These are phyloP conservation scores for Aphanomyces cochlioides DNA, from an alignment of 352 stramenopile species.

Conservation along the genomic window DNA sequence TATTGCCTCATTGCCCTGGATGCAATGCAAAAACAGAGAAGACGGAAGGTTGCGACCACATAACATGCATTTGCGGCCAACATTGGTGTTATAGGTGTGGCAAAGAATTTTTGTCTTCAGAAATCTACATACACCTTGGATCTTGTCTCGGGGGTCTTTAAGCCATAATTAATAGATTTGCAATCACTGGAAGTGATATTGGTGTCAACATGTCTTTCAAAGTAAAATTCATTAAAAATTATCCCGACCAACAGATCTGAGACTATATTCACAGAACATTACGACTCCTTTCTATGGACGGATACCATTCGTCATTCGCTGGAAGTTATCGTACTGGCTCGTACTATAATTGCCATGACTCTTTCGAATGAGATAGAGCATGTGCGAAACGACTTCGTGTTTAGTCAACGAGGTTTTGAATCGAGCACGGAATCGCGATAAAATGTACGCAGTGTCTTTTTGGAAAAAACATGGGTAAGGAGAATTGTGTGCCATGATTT, in stretches of 20 bases:
- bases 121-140: neutral
- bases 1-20: neutral
- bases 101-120: neutral
- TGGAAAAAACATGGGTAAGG: slow-evolving; percentile 95
- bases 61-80: slow-evolving; percentile 24
- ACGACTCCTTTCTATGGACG: slow-evolving; percentile 48
- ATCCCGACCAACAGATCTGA: too few relatives aligned
- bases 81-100: slow-evolving; percentile 23
- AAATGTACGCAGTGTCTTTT: slow-evolving; percentile 80
- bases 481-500: slow-evolving; percentile 95
- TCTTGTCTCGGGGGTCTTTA: too few relatives aligned
- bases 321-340: slow-evolving; percentile 92
- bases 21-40: slow-evolving; percentile 20
- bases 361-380: slow-evolving; percentile 87
- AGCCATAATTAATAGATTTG: too few relatives aligned
- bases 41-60: slow-evolving; percentile 22
- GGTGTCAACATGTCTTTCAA: too few relatives aligned
- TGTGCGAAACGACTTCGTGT: slow-evolving; percentile 86
- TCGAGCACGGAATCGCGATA: slow-evolving; percentile 78
- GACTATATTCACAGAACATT: neutral
- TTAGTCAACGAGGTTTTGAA: slow-evolving; percentile 87
- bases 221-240: too few relatives aligned
- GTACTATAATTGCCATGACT: slow-evolving; percentile 93
- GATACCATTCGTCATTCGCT: slow-evolving; percentile 93
- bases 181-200: too few relatives aligned